These are phyloP conservation scores for Turnera subulata DNA, from an alignment of 345 rosid genomes.

Conservation along the genomic window DNA sequence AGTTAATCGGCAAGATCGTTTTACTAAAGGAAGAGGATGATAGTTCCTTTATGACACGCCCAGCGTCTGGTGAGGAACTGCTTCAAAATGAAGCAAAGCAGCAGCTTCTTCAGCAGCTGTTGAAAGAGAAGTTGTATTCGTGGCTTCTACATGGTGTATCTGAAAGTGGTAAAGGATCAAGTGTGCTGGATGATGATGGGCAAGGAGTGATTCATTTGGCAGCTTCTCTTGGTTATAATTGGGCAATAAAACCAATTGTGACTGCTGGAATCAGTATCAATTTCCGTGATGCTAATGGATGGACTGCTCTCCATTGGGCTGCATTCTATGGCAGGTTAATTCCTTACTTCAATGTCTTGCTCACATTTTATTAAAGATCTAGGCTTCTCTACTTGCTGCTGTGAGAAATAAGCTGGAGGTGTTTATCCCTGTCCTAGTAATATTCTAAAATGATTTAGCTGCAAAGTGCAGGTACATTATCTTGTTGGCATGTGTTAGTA, in stretches of 20 bases:
- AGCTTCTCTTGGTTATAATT: conserved; percentile 84
- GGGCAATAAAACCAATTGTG: conserved; percentile 72
- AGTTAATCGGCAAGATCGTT: conserved; percentile 48
- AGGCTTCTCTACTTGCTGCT: too few species aligned
- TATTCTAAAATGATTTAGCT: too few species aligned
- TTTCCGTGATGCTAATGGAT: conserved; percentile 83
- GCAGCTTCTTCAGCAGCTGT: conserved; percentile 39
- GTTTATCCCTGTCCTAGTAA: too few species aligned
- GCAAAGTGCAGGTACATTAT: too few species aligned
- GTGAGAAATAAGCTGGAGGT: too few species aligned
- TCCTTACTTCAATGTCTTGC: not conserved
- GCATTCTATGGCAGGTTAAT: conserved; percentile 80
- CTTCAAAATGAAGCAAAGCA: conserved; percentile 30
- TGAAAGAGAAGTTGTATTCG: conserved; percentile 58
- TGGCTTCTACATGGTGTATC: conserved; percentile 72
- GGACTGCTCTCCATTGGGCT: conserved; percentile 99
- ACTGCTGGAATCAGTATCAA: conserved; percentile 75
- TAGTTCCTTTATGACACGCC: conserved; percentile 26
- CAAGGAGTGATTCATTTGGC: conserved; percentile 82
- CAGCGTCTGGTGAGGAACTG: conserved; percentile 25
- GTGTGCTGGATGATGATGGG: conserved; percentile 60
- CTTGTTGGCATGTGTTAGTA: too few species aligned
- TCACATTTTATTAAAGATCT: not conserved
- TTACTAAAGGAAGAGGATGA: conserved; percentile 73
- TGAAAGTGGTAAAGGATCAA: conserved; percentile 78